These are phyloP conservation scores for Leavenworthia alabamica DNA, from an alignment of 345 rosid species.

Conservation along the genomic window DNA sequence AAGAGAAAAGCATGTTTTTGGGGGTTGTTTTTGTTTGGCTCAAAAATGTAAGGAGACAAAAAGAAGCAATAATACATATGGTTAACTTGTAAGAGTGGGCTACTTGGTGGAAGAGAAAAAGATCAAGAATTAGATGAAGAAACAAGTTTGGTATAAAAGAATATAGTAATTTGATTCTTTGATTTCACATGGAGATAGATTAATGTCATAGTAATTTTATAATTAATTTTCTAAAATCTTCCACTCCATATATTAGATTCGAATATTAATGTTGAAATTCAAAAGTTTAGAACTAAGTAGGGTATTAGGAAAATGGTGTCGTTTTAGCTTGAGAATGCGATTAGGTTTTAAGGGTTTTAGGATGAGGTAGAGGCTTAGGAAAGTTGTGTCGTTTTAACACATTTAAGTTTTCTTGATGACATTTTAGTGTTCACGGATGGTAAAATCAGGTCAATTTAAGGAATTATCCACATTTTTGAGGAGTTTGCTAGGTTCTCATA, in stretches of 20 bases:
- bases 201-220: not conserved
- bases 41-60: not conserved
- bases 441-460: too few relatives aligned
- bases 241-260: not conserved
- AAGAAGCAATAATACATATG: not conserved
- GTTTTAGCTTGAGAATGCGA: too few relatives aligned
- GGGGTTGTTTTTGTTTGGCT: not conserved
- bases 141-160: constrained; percentile 15
- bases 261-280: not conserved
- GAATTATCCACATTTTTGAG: too few relatives aligned
- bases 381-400: too few relatives aligned
- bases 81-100: constrained; percentile 18
- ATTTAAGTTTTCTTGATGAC: too few relatives aligned
- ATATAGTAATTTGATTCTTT: constrained; percentile 13
- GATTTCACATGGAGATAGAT: not conserved
- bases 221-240: not conserved
- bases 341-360: too few relatives aligned
- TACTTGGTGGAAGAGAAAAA: not conserved
- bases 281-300: too few relatives aligned
- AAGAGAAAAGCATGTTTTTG: constrained; percentile 8
- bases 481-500: too few relatives aligned
- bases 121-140: constrained; percentile 6
- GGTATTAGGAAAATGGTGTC: too few relatives aligned
- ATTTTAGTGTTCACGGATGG: too few relatives aligned
- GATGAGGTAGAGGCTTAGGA: too few relatives aligned